Conservation (phyloP, 257 asterid genomes). For the Ligustrum vulgare region DNA sequence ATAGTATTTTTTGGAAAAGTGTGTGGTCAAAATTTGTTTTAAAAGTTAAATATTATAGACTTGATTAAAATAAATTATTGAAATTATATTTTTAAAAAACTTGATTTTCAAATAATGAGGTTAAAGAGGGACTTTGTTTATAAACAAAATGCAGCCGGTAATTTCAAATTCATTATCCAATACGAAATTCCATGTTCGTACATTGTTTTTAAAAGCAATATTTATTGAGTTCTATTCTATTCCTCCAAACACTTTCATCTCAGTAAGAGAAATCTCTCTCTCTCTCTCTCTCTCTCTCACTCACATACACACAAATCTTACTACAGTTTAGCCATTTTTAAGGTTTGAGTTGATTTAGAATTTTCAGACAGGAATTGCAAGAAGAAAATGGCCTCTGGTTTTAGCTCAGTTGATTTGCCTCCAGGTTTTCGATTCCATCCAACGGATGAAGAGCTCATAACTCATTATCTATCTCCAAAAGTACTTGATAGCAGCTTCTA, state of each 20-base stretch:
- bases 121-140: too few species aligned
- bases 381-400: slow-evolving; percentile 24
- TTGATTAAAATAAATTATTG: too few species aligned
- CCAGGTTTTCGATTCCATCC: slow-evolving; percentile 84
- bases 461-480: slow-evolving; percentile 58
- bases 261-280: slow-evolving; percentile 12
- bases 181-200: slow-evolving; percentile 41
- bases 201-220: slow-evolving; percentile 38
- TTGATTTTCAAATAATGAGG: too few species aligned
- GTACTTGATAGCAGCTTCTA: slow-evolving; percentile 39
- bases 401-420: slow-evolving; percentile 38
- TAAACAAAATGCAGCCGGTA: too few species aligned
- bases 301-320: slow-evolving; percentile 15
- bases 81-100: too few species aligned
- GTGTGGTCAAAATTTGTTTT: too few species aligned
- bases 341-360: too few species aligned
- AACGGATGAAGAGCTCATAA: slow-evolving; percentile 70
- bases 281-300: slow-evolving; percentile 20
- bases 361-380: neutral
- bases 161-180: too few species aligned
- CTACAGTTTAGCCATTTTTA: neutral
- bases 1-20: too few species aligned
- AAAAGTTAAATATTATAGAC: too few species aligned
- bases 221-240: slow-evolving; percentile 39
- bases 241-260: slow-evolving; percentile 29